Conservation (phyloP, 306 rosid genomes). For the Quercus alba region DNA sequence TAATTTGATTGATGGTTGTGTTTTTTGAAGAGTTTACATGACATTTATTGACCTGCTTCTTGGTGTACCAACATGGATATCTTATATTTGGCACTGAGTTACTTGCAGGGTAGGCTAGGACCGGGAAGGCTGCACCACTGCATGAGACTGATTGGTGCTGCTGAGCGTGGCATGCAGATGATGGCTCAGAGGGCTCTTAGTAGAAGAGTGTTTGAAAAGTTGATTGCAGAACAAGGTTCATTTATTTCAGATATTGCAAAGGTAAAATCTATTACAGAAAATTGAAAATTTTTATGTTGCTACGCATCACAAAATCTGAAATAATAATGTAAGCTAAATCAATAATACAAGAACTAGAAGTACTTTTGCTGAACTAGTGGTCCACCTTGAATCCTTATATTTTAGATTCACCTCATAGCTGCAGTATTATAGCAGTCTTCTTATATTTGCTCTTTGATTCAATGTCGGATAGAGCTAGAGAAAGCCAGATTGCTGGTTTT, state of each 20-base stretch:
- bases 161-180: constrained; percentile 84
- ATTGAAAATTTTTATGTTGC: background rate
- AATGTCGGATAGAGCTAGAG: constrained; percentile 91
- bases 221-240: constrained; percentile 91
- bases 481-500: constrained; percentile 75
- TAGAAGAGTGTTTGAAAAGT: constrained; percentile 75
- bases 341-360: background rate
- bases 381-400: background rate
- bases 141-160: constrained; percentile 92
- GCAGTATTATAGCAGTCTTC: background rate
- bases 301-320: background rate
- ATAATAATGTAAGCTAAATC: background rate
- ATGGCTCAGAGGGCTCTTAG: constrained; percentile 83
- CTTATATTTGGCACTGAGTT: constrained; percentile 6
- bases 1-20: background rate
- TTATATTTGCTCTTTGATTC: constrained; percentile 10
- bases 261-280: constrained; percentile 35
- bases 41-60: constrained; percentile 5
- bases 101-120: constrained; percentile 86
- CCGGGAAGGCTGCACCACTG: constrained; percentile 99
- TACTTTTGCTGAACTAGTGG: background rate
- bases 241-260: constrained; percentile 76
- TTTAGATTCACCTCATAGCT: background rate
- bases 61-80: background rate
- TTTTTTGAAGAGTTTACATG: background rate